Evolutionary conservation across 2,329 filamentous ascomycete genomes (phyloP).

Genomic region (Pyrenophora graminea): DNA sequence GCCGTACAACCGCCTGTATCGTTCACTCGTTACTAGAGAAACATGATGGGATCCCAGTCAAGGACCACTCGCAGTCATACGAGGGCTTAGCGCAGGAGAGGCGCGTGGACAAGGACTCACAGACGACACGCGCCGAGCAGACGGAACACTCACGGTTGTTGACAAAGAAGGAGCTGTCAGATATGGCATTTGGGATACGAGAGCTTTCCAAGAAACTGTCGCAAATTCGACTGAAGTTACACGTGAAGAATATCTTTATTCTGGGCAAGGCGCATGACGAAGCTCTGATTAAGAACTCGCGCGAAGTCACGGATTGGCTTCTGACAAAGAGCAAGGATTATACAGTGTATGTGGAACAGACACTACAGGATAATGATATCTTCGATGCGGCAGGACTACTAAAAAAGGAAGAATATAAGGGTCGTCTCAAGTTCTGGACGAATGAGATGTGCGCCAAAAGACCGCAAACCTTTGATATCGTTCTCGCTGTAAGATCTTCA

Average conservation of each 20-base stretch:
- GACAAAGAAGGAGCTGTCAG: slow-evolving; percentile 91
- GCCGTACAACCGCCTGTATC: slow-evolving; percentile 60
- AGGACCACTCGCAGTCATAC: slow-evolving; percentile 34
- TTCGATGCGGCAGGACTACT: slow-evolving; percentile 76
- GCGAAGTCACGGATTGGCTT: slow-evolving; percentile 80
- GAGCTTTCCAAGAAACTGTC: slow-evolving; percentile 86
- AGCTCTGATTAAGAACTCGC: slow-evolving; percentile 74
- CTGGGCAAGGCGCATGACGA: slow-evolving; percentile 91
- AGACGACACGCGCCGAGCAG: slow-evolving; percentile 37
- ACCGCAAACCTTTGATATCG: slow-evolving; percentile 91
- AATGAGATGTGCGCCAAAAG: slow-evolving; percentile 74
- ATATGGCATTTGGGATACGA: slow-evolving; percentile 95
- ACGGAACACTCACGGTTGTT: slow-evolving; percentile 71
- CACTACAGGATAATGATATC: slow-evolving; percentile 68
- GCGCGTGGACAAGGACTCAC: slow-evolving; percentile 51
- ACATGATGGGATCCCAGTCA: slow-evolving; percentile 40
- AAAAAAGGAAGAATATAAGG: slow-evolving; percentile 60
- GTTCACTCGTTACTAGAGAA: slow-evolving; percentile 63
- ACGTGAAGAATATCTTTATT: slow-evolving; percentile 81
- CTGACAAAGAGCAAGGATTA: slow-evolving; percentile 73
- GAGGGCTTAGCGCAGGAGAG: slow-evolving; percentile 42
- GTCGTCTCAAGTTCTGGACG: slow-evolving; percentile 80
- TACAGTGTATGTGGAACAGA: slow-evolving; percentile 78
- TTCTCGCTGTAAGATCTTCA: slow-evolving; percentile 65
- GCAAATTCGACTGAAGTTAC: slow-evolving; percentile 79